Percentiles rank a stretch among this genome's conserved stretches.
phyloP scores from a whole-genome alignment of 176 grass and related monocot species.

The Puya raimondii region DNA sequence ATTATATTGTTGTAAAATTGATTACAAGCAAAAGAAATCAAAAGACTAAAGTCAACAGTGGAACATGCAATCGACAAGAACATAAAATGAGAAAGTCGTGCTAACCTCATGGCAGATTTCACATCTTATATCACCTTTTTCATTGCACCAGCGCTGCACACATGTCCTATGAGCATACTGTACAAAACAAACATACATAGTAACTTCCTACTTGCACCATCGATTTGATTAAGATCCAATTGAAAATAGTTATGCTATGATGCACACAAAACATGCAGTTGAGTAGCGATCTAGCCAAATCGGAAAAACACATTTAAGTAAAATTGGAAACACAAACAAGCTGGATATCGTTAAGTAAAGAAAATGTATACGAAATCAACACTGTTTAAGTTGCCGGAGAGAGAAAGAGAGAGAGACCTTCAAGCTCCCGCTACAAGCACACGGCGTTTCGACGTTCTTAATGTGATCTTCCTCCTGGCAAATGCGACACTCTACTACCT shows the following conservation, averaged over 20 bases:
- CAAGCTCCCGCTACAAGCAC: slow-evolving; percentile 80
- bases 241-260: background rate
- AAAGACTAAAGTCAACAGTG: background rate
- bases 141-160: slow-evolving; percentile 91
- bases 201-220: background rate
- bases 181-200: slow-evolving; percentile 4
- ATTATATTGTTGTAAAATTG: too few relatives aligned
- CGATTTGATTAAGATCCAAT: background rate
- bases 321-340: slow-evolving; percentile 16
- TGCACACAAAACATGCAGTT: too few relatives aligned
- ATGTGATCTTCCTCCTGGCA: slow-evolving; percentile 87
- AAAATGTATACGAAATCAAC: background rate
- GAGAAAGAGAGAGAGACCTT: slow-evolving; percentile 26
- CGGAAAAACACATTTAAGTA: too few relatives aligned
- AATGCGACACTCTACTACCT: slow-evolving; percentile 76
- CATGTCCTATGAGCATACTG: slow-evolving; percentile 92
- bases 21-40: background rate
- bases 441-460: slow-evolving; percentile 78
- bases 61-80: background rate
- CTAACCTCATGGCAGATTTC: slow-evolving; percentile 89
- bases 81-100: slow-evolving; percentile 8
- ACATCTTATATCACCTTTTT: slow-evolving; percentile 83
- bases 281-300: too few relatives aligned
- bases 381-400: background rate
- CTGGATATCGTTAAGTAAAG: too few relatives aligned